Base-by-base conservation (phyloP, 352 stramenopile species). In the Phytopythium vexans region DNA sequence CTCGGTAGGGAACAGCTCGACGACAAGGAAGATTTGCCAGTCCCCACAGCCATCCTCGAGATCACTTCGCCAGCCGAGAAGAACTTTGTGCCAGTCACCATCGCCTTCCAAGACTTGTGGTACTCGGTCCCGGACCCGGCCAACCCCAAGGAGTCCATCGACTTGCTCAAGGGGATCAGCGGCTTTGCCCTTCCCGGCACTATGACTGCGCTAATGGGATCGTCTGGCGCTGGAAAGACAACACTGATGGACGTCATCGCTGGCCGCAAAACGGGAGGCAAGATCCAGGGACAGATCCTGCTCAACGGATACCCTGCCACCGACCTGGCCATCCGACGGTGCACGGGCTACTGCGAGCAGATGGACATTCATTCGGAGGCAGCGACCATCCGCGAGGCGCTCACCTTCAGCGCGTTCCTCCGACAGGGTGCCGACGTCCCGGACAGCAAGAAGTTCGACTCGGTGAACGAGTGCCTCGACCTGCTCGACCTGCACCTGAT, bases 161-260 rank as follows among this genome's bases (percentile, higher is more conserved):
- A 86, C 9, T 43, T 95, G n/a, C 76, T 95, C 12, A 71, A 76
- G 38, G 60, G 68, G 1, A 70, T 95, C 53, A 70, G 38, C 9
- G 84, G 81, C 0, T 82, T 62, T 32, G 73, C 76, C 6, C 16
- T 54, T 3, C 84, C 84, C 0, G 75, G 78, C 0, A 68, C 64
- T 1, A 72, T 92, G n/a, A 88, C 78, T 1, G 82, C 82, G 0
- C 58, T 95, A 27, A 91, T 92, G 77, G 85, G 85, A 1, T 72
- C 66, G 3, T 84, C 73, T 1, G 86, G 87, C 41, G 84, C 88
- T 32, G 92, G 94, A 2, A 98, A 98, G 70, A 98, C 94, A 10
- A 98, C 95, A 4, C 74, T 98, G 6, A 91, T 98, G 66, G 93
- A 98, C 65, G 93, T 98, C 6, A 92, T 99, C 49, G 90, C 95